These are phyloP conservation scores for Juglanconis oblonga DNA, from an alignment of 2,329 filamentous ascomycete species.

Conservation along the genomic window DNA sequence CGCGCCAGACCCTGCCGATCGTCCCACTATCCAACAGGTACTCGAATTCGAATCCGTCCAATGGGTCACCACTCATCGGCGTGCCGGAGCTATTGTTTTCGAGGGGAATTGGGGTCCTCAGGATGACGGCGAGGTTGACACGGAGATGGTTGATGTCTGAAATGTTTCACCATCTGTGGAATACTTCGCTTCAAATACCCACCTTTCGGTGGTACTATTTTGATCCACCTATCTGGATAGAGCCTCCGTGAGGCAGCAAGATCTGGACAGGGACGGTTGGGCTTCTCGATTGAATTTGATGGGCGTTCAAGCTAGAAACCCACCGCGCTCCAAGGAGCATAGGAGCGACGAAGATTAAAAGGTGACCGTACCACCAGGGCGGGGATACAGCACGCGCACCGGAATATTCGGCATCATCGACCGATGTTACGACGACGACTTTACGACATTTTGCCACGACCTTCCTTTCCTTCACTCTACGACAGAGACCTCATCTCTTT, in stretches of 20 bases:
- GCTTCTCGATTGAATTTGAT: constrained; percentile 22
- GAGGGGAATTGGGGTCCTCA: constrained; percentile 93
- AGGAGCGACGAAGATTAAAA: constrained; percentile 3
- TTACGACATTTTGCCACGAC: constrained; percentile 16
- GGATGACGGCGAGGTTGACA: constrained; percentile 47
- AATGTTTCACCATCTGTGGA: constrained; percentile 23
- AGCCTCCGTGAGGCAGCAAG: constrained; percentile 19
- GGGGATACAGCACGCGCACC: constrained; percentile 11
- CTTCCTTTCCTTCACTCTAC: constrained; percentile 10
- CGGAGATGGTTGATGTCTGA: constrained; percentile 59
- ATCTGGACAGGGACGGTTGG: constrained; percentile 20
- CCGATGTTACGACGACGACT: constrained; percentile 14
- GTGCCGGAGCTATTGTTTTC: constrained; percentile 88
- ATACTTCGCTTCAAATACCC: constrained; percentile 18
- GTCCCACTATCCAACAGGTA: constrained; percentile 73
- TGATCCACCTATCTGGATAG: constrained; percentile 33
- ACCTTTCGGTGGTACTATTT: constrained; percentile 20
- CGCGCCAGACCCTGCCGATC: constrained; percentile 65
- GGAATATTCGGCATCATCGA: constrained; percentile 10
- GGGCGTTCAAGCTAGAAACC: constrained; percentile 24
- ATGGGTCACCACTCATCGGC: constrained; percentile 76
- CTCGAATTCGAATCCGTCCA: constrained; percentile 69
- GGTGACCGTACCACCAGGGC: background rate
- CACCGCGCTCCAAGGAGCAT: constrained; percentile 7
- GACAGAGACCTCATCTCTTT: background rate